phyloP scores from a whole-genome alignment of 768 basidiomycete species.

The Phlebiopsis gigantea region DNA sequence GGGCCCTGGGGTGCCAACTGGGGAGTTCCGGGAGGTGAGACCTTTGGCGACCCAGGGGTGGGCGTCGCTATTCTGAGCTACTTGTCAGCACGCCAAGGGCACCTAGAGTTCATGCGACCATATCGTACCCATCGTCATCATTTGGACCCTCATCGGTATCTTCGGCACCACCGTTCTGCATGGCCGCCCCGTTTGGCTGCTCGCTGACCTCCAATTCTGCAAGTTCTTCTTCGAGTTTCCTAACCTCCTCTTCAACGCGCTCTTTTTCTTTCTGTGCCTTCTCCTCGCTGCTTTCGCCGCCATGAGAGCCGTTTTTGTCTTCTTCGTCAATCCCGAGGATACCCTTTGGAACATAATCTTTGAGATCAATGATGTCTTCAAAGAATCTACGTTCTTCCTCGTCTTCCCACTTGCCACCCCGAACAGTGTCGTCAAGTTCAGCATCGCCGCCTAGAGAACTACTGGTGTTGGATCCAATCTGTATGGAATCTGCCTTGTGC shows the following conservation, averaged over 20 bases:
- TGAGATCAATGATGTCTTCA: slow-evolving; percentile 87
- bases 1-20: slow-evolving; percentile 84
- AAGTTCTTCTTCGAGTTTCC: slow-evolving; percentile 74
- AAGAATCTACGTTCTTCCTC: slow-evolving; percentile 94
- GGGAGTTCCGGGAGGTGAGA: slow-evolving; percentile 50
- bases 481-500: slow-evolving; percentile 76
- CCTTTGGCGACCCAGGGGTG: slow-evolving; percentile 63
- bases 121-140: slow-evolving; percentile 42
- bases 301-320: slow-evolving; percentile 25
- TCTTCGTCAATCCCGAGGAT: slow-evolving; percentile 66
- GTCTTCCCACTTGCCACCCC: slow-evolving; percentile 94
- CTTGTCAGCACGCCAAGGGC: not conserved
- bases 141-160: slow-evolving; percentile 30
- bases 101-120: not conserved
- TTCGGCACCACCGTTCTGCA: slow-evolving; percentile 10
- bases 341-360: slow-evolving; percentile 85
- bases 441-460: slow-evolving; percentile 24
- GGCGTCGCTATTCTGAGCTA: slow-evolving; percentile 45
- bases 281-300: slow-evolving; percentile 31
- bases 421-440: slow-evolving; percentile 44
- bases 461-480: slow-evolving; percentile 52
- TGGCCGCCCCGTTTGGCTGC: slow-evolving; percentile 18
- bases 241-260: slow-evolving; percentile 62
- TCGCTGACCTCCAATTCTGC: slow-evolving; percentile 49
- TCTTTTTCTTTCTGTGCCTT: slow-evolving; percentile 52